Base-by-base conservation (phyloP, 495 filamentous ascomycete genomes). In the Penicillium nucicola region DNA sequence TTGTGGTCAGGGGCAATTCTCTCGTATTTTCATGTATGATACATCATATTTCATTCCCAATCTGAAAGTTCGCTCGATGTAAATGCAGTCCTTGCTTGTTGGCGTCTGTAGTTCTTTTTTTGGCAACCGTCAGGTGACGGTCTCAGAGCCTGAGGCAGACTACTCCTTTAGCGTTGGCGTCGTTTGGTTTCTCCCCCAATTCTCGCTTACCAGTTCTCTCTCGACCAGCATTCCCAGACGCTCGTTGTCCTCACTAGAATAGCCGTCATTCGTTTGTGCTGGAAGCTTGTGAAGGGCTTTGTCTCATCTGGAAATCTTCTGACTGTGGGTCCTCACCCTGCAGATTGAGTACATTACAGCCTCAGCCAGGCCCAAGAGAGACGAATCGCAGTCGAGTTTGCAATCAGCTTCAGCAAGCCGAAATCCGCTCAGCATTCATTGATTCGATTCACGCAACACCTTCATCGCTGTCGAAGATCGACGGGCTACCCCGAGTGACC, bases 121-220 rank as follows among this genome's bases (percentile, higher is more conserved):
- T 43, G 53, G 53, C 38, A 50, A 13, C 22, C 44, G 61, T 64
- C 61, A 64, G 53, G 58, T 64, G 61, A 64, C 53, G 42, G 20
- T 34, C 17, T 42, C 23, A 45, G n/a, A 32, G 37, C 35, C 37
- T 55, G 12, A 42, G 57, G 45, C 47, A 22, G 30, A 2, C 30
- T 25, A 18, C 48, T 35, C 49, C 49, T 39, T 52, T 61, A 60
- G 57, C 51, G 52, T 47, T 57, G 53, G 56, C 43, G 50, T 36
- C 54, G 49, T 55, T 51, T 55, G 18, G 44, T 38, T 53, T 56
- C 59, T n/a, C 40, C 45, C 45, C 40, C 15, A 37, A 34, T 55
- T 51, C 52, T 66, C 57, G 57, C 47, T 58, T 57, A 57, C 30
- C 30, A 5, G 35, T 15, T 43, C 40, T 20, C 41, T 40, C 39